Base-by-base conservation (phyloP, 129 eudicot genomes). In the Arctium minus region DNA sequence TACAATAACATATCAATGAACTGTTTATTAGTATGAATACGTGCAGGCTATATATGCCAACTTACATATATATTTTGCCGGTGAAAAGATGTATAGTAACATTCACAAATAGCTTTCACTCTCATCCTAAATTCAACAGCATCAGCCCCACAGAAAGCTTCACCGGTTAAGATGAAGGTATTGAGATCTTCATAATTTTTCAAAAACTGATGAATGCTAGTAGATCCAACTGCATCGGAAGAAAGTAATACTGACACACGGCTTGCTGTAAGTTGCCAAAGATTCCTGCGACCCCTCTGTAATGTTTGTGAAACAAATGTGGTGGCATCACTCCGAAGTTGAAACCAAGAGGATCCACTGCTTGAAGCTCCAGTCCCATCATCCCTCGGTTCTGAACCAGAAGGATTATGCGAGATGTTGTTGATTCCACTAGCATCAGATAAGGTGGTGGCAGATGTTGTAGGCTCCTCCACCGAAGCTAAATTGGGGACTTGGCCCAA, bases 261-360 rank as follows among this genome's bases (percentile, higher is more conserved):
- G 77, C 96, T 96, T 80, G 99, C 84, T 73, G 89, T 82, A 75
- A 93, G 98, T 82, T 96, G 99, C 98, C 97, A 96, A 73, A 96
- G 89, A 85, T 93, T 96, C 84, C 88, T 91, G 31, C 98, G 90
- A 50, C 98, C 99, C 79, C 98, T 93, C 46, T 86, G 89, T 74
- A 96, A 83, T 67, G 98, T 87, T 70, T 91, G 96, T 60, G 99
- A 96, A 79, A 93, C 92, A 82, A 87, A 86, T 3, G 89, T 80
- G 38, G 97, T 77, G 36, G 98, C 98, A 81, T 93, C 99, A 75
- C 80, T 96, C 64, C 97, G 88, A 79, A 96, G 88, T 78, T 90
- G 91, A 83, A 89, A 90, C 99, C 99, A 96, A 33, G 96, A 92
- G 70, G 99, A 96, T 39, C 94, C 99, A 85, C 97, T 90, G 76